Percentiles rank a stretch among this genome's conserved stretches.
These are phyloP conservation scores for Aspergillus bertholletiae DNA, from an alignment of 495 filamentous ascomycete genomes.

Conservation along the genomic window DNA sequence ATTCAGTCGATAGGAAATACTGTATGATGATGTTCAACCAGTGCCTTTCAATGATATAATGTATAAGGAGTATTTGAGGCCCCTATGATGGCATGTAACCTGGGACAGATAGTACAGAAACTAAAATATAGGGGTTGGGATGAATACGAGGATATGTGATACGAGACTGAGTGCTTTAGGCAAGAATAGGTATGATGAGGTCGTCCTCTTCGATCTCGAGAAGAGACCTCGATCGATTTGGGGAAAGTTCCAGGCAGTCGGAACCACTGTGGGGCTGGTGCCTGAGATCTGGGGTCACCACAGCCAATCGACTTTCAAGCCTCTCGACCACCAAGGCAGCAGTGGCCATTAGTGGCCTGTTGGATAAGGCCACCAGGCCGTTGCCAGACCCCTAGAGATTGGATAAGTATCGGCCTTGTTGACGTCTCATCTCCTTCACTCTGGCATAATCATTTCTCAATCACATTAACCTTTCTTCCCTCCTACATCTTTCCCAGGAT, in stretches of 20 bases:
- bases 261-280: neutral
- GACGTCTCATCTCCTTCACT: neutral
- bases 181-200: too few relatives aligned
- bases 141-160: too few relatives aligned
- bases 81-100: too few relatives aligned
- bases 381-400: neutral
- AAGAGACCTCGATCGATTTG: neutral
- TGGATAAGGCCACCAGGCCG: neutral
- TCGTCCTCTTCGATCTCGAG: too few relatives aligned
- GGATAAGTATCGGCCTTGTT: neutral
- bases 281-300: neutral
- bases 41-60: too few relatives aligned
- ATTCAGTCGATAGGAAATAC: too few relatives aligned
- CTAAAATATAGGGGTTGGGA: too few relatives aligned
- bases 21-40: too few relatives aligned
- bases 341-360: neutral
- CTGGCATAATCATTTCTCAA: neutral
- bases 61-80: too few relatives aligned
- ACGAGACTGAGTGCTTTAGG: too few relatives aligned
- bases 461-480: neutral
- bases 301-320: neutral
- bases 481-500: neutral
- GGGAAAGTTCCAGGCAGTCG: neutral
- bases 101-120: too few relatives aligned
- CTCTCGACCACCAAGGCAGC: neutral